Evolutionary conservation across 108 stramenopile genomes (phyloP).

Genomic region (Cylindrotheca fusiformis): DNA sequence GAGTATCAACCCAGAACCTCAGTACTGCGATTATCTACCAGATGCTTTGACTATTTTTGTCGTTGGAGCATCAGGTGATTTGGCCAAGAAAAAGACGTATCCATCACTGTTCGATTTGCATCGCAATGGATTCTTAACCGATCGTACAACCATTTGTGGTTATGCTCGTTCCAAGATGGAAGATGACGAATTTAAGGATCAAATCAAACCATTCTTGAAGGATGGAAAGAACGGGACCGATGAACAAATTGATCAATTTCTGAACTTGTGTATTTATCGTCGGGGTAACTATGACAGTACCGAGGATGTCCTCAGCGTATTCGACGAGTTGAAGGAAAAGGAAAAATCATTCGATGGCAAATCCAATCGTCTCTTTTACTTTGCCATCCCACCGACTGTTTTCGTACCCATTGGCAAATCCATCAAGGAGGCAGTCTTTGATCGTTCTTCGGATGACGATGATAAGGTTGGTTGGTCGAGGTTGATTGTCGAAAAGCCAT

Average conservation of each 20-base stretch:
- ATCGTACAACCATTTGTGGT: conserved; percentile 72
- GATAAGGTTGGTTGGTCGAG: conserved; percentile 79
- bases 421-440: conserved; percentile 72
- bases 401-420: conserved; percentile 86
- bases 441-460: conserved; percentile 32
- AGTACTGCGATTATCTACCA: no score
- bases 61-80: conserved; percentile 87
- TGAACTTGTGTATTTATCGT: conserved; percentile 71
- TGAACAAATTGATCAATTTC: conserved; percentile 68
- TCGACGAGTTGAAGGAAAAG: conserved; percentile 15
- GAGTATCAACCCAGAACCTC: no score
- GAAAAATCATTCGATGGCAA: conserved; percentile 5
- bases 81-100: conserved; percentile 97
- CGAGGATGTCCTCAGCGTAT: conserved; percentile 50
- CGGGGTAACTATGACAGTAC: conserved; percentile 82
- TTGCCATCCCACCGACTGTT: conserved; percentile 96
- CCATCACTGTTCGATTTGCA: conserved; percentile 90
- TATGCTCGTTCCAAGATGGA: conserved; percentile 88
- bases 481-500: conserved; percentile 97
- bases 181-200: conserved; percentile 78
- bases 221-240: conserved; percentile 24
- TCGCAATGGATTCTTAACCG: conserved; percentile 71
- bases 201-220: conserved; percentile 60
- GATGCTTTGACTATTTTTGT: conserved; percentile 65
- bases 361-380: conserved; percentile 89